These are phyloP conservation scores for Digitaria exilis DNA, from an alignment of 202 grass and related monocot genomes.

Conservation along the genomic window DNA sequence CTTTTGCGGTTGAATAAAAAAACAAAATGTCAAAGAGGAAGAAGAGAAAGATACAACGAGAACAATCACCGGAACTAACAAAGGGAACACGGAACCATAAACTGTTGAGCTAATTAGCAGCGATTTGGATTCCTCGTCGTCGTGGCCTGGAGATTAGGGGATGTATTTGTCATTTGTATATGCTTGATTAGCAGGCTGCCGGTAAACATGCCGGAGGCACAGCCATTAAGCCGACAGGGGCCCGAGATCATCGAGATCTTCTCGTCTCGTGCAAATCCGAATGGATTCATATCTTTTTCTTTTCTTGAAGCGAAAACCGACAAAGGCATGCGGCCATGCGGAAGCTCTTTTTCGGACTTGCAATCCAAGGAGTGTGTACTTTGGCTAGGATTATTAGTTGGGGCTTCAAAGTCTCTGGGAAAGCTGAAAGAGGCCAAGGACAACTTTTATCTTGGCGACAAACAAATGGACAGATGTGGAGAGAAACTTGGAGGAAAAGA, in stretches of 20 bases:
- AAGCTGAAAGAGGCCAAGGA: not conserved
- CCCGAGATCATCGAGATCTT: conserved; percentile 20
- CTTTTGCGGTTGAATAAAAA: not conserved
- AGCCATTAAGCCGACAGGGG: conserved; percentile 43
- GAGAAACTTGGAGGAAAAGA: not conserved
- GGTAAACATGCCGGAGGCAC: conserved; percentile 44
- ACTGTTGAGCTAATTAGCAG: not conserved
- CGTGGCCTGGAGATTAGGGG: not conserved
- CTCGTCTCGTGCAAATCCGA: conserved; percentile 30
- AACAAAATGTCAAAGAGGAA: not conserved
- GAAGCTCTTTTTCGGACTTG: conserved; percentile 12
- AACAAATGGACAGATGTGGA: not conserved
- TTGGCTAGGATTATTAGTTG: conserved; percentile 20
- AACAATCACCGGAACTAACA: conserved; percentile 3
- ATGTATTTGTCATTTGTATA: not conserved
- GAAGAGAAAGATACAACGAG: not conserved
- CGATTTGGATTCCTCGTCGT: conserved; percentile 2
- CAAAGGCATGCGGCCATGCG: not conserved
- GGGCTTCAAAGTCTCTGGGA: conserved; percentile 3
- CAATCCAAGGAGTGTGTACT: conserved; percentile 43
- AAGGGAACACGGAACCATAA: not conserved
- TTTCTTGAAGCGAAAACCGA: conserved; percentile 15
- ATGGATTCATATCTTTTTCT: conserved; percentile 19
- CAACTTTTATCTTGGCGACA: not conserved
- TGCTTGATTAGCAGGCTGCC: conserved; percentile 16